These are phyloP conservation scores for Peronospora belbahrii DNA, from an alignment of 352 stramenopile genomes.

Conservation along the genomic window DNA sequence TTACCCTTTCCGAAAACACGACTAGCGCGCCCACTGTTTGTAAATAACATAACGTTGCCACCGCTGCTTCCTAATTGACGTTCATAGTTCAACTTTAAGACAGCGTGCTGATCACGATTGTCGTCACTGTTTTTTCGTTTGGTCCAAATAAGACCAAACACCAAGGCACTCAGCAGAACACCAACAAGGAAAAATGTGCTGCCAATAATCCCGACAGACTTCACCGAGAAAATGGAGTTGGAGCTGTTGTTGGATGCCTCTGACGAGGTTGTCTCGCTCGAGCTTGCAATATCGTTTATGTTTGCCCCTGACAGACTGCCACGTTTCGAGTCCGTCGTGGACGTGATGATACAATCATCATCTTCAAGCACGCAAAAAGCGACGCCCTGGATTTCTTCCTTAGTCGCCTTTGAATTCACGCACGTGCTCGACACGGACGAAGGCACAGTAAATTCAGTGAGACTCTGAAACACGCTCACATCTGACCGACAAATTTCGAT, in stretches of 20 bases:
- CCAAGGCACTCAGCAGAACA: slow-evolving; percentile 30
- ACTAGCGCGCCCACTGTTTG: slow-evolving; percentile 21
- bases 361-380: slow-evolving; percentile 33
- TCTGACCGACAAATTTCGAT: slow-evolving; percentile 44
- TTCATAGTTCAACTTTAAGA: slow-evolving; percentile 22
- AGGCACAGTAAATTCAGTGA: slow-evolving; percentile 24
- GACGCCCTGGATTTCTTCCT: slow-evolving; percentile 26
- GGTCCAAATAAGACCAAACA: slow-evolving; percentile 31
- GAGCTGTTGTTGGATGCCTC: slow-evolving; percentile 8
- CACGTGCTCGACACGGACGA: slow-evolving; percentile 27
- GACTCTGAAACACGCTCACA: slow-evolving; percentile 32
- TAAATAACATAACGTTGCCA: slow-evolving; percentile 26
- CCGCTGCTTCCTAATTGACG: slow-evolving; percentile 26
- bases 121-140: slow-evolving; percentile 15
- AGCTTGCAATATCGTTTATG: slow-evolving; percentile 20
- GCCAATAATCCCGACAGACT: slow-evolving; percentile 44
- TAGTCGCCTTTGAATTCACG: slow-evolving; percentile 17
- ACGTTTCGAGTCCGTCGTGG: slow-evolving; percentile 2
- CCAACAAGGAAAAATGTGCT: slow-evolving; percentile 41
- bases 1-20: slow-evolving; percentile 18
- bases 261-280: slow-evolving; percentile 2
- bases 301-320: slow-evolving; percentile 6
- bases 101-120: slow-evolving; percentile 1
- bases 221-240: slow-evolving; percentile 32
- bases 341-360: slow-evolving; percentile 14